These are phyloP conservation scores for Picea sitchensis DNA, from an alignment of 75 land plant species.

Conservation along the genomic window DNA sequence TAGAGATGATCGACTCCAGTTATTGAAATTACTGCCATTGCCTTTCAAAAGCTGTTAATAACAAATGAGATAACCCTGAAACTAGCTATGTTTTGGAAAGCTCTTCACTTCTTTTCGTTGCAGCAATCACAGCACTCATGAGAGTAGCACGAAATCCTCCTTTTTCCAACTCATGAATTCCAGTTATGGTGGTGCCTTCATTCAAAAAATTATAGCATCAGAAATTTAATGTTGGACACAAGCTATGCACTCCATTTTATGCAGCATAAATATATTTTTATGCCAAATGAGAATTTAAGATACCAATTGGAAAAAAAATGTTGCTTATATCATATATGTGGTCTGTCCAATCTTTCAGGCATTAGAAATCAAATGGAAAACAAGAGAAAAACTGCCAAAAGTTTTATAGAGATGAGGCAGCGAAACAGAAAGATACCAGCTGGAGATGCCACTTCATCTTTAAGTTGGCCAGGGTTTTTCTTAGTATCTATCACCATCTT, in stretches of 20 bases:
- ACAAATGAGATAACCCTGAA: neutral
- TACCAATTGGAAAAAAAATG: neutral
- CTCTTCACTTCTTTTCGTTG: constrained; percentile 69
- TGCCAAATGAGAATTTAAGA: neutral
- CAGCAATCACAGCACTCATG: constrained; percentile 89
- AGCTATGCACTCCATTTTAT: neutral
- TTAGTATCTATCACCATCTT: constrained; percentile 65
- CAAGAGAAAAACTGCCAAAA: neutral
- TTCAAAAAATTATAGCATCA: neutral
- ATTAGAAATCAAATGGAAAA: constrained; percentile 8
- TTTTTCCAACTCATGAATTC: constrained; percentile 78
- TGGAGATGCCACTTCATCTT: constrained; percentile 94
- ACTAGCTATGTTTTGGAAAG: constrained; percentile 38
- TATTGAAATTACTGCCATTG: neutral
- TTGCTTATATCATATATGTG: neutral
- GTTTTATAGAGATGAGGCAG: neutral
- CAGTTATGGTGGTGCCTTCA: constrained; percentile 91
- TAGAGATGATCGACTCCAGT: neutral
- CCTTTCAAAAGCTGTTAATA: neutral
- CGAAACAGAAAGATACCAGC: constrained; percentile 47
- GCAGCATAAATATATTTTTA: neutral
- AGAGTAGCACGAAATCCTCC: constrained; percentile 71
- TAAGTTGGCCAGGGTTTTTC: constrained; percentile 91
- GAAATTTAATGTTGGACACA: neutral
- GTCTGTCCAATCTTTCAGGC: neutral